Base-by-base conservation (phyloP, 352 stramenopile genomes). In the Globisporangium nodosum region DNA sequence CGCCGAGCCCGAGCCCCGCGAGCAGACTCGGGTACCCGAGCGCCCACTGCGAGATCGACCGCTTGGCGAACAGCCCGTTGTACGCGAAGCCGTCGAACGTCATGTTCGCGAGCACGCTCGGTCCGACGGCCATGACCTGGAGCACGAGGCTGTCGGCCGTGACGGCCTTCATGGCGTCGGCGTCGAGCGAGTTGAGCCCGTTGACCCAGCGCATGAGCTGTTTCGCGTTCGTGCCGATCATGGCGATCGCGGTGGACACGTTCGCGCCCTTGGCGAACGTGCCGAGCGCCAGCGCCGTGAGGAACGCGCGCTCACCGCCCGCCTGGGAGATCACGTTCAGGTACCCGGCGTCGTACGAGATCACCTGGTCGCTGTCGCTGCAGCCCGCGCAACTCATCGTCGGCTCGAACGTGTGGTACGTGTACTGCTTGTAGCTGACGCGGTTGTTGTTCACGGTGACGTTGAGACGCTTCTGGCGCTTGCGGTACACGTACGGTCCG, bases 341-440 rank as follows among this genome's bases (percentile, higher is more conserved):
- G 74, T 92, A 92, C 12, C 74, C 78, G 0, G 73, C 58, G 67
- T 92, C 82, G 60, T 74, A 75, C 56, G 62, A 74, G 56, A 78
- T 68, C 52, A 88, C 74, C 59, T 74, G 47, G 64, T 92, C 82
- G 13, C 58, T 60, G 49, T 87, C 78, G 16, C 58, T 66, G 68
- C 81, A 92, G n/a, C 58, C 68, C n/a, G 49, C 47, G 59, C 82
- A 92, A 55, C 74, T 86, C 58, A 65, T 68, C 3, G 71, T 63
- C 16, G 63, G 12, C 9, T 74, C 62, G 54, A 73, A 92, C 56
- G 68, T 81, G 71, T 89, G 76, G 69, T 87, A 89, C 54, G 75
- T 88, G 73, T 92, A 92, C 60, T 64, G 72, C 66, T 85, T 88
- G 77, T 92, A 92, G 43, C 63, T 84, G 54, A 92, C 71, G 42